Evolutionary conservation across 2,329 filamentous ascomycete species (phyloP).

Genomic region (Aureobasidium zeae): DNA sequence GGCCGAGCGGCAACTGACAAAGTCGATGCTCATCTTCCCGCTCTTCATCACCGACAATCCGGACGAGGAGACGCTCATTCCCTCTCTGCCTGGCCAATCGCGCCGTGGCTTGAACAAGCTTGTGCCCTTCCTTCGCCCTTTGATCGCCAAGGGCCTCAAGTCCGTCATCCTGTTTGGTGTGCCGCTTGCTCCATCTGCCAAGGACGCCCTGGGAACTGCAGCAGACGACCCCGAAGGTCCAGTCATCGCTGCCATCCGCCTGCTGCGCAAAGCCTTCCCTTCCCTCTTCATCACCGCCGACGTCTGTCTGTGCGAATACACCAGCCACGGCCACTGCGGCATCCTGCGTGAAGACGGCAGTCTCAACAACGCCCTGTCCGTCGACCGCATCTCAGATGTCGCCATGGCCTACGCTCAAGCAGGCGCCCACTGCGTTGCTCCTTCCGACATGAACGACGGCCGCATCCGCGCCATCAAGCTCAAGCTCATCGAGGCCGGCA

Average conservation of each 20-base stretch:
- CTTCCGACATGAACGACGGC: conserved; percentile 98
- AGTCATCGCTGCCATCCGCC: conserved; percentile 76
- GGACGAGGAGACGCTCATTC: conserved; percentile 82
- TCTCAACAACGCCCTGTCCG: conserved; percentile 85
- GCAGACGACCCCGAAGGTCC: conserved; percentile 91
- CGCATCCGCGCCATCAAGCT: conserved; percentile 96
- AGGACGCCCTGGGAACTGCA: conserved; percentile 83
- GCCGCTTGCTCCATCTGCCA: conserved; percentile 67
- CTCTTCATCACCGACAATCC: conserved; percentile 92
- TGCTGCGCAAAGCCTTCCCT: conserved; percentile 77
- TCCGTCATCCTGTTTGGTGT: conserved; percentile 96
- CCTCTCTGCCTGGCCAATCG: conserved; percentile 82
- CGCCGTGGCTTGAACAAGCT: conserved; percentile 82
- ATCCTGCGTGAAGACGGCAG: conserved; percentile 88
- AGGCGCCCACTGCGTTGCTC: conserved; percentile 91
- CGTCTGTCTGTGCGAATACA: conserved; percentile 98
- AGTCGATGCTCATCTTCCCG: conserved; percentile 97
- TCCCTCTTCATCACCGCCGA: conserved; percentile 85
- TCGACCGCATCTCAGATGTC: conserved; percentile 93
- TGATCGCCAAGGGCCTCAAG: conserved; percentile 79
- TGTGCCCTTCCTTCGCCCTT: conserved; percentile 71
- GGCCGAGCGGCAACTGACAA: conserved; percentile 44
- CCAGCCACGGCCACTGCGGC: conserved; percentile 92
- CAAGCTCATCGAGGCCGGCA: conserved; percentile 89
- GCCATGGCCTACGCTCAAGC: conserved; percentile 94